Percentiles rank a stretch among this genome's conserved stretches.
Conservation (phyloP, 2,329 filamentous ascomycete species). For the Ophiostoma pallidulum region DNA sequence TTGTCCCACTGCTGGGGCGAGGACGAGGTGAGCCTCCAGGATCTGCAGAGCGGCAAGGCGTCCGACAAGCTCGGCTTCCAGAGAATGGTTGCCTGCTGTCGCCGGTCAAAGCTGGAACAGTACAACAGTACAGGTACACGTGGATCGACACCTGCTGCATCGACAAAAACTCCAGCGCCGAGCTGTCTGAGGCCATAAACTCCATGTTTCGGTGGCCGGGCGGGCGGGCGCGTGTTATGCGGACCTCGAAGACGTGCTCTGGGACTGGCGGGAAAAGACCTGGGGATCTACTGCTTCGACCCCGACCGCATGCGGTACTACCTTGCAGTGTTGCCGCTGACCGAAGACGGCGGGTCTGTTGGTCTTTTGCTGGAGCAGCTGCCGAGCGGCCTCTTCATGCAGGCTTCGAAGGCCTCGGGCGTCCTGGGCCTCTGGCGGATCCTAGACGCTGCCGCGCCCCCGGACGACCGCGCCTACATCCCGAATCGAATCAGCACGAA, state of each 20-base stretch:
- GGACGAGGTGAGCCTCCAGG: conserved; percentile 8
- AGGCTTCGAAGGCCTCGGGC: too few relatives aligned
- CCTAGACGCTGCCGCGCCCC: too few relatives aligned
- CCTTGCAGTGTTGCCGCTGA: too few relatives aligned
- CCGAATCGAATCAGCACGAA: too few relatives aligned
- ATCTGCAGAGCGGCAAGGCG: background rate
- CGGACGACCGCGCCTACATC: too few relatives aligned
- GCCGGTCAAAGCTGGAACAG: background rate
- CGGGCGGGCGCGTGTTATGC: conserved; percentile 7
- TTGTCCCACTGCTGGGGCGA: conserved; percentile 15
- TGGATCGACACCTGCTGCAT: conserved; percentile 17
- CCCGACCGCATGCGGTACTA: too few relatives aligned
- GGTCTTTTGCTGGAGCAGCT: too few relatives aligned
- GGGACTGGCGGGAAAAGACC: background rate
- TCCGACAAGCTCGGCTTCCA: background rate
- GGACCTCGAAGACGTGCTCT: conserved; percentile 4
- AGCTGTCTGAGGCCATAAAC: conserved; percentile 14
- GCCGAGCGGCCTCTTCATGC: too few relatives aligned
- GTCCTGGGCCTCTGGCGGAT: too few relatives aligned
- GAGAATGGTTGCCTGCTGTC: conserved; percentile 4
- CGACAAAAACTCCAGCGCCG: conserved; percentile 13
- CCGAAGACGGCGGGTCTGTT: too few relatives aligned
- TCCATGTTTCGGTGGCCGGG: conserved; percentile 14
- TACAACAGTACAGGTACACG: background rate
- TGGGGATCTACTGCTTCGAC: background rate